Conservation (phyloP, 2,329 filamentous ascomycete genomes). For the Curvularia hawaiiensis region DNA sequence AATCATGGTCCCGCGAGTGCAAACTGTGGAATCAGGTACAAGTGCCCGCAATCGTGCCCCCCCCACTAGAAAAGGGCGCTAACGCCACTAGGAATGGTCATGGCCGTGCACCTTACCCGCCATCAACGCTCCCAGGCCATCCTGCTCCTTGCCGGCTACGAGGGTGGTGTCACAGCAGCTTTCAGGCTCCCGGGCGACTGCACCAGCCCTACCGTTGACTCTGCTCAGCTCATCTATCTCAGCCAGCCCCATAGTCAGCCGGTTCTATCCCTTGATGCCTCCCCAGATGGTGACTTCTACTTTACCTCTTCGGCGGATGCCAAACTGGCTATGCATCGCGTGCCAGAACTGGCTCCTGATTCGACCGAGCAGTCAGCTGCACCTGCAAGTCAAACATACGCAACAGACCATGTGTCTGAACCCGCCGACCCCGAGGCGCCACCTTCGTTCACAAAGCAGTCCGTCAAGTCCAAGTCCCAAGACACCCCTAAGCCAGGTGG, state of each 20-base stretch:
- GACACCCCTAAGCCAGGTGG: slow-evolving; percentile 14
- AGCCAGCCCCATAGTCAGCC: slow-evolving; percentile 77
- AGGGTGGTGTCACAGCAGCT: slow-evolving; percentile 78
- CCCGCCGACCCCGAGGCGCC: slow-evolving; percentile 1
- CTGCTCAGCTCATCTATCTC: slow-evolving; percentile 62
- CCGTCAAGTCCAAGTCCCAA: slow-evolving; percentile 9
- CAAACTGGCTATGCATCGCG: slow-evolving; percentile 74
- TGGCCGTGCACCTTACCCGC: slow-evolving; percentile 67
- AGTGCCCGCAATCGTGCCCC: slow-evolving; percentile 14
- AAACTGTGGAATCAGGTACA: slow-evolving; percentile 52
- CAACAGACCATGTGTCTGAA: not conserved
- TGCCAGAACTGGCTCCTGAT: slow-evolving; percentile 51
- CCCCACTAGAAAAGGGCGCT: slow-evolving; percentile 44
- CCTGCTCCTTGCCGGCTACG: slow-evolving; percentile 77
- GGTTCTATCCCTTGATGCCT: slow-evolving; percentile 66
- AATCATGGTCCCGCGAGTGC: slow-evolving; percentile 58
- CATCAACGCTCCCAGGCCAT: slow-evolving; percentile 48
- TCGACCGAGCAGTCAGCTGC: not conserved
- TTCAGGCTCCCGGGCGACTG: slow-evolving; percentile 57
- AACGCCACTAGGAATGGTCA: slow-evolving; percentile 75
- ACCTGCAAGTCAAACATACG: not conserved
- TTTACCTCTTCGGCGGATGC: slow-evolving; percentile 85
- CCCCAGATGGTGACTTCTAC: slow-evolving; percentile 59
- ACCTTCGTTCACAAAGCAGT: slow-evolving; percentile 26
- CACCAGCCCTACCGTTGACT: slow-evolving; percentile 30